Percentiles rank a stretch among this genome's conserved stretches.
Conservation (phyloP, 2,329 filamentous ascomycete genomes). For the Cadophora luteo-olivacea region DNA sequence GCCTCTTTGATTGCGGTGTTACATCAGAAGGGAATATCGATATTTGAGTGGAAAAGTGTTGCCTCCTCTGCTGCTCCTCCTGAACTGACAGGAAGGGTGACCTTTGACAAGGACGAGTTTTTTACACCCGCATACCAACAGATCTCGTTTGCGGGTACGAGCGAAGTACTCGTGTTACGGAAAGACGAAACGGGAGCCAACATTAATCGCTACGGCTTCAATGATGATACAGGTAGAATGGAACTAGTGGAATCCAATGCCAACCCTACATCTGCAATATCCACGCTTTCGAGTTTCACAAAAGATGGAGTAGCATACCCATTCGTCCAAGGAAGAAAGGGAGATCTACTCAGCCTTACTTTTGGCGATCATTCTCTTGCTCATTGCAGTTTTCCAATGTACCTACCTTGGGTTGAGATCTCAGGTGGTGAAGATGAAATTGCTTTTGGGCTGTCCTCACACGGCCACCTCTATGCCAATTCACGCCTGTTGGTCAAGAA, state of each 20-base stretch:
- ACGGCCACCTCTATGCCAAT: slow-evolving; percentile 81
- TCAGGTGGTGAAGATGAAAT: slow-evolving; percentile 36
- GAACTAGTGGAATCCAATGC: slow-evolving; percentile 30
- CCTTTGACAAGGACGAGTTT: slow-evolving; percentile 46
- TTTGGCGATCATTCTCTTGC: slow-evolving; percentile 37
- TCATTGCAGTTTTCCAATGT: slow-evolving; percentile 41
- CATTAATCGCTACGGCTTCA: slow-evolving; percentile 38
- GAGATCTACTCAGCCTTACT: slow-evolving; percentile 41
- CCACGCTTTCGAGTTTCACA: slow-evolving; percentile 38
- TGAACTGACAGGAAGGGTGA: slow-evolving; percentile 48
- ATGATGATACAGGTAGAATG: slow-evolving; percentile 40
- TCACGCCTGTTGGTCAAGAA: slow-evolving; percentile 78
- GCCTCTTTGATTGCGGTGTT: slow-evolving; percentile 75
- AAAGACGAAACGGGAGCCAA: slow-evolving; percentile 26
- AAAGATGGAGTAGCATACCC: slow-evolving; percentile 34
- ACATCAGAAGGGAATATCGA: slow-evolving; percentile 67
- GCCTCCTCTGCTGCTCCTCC: slow-evolving; percentile 57
- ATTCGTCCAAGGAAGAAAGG: slow-evolving; percentile 40
- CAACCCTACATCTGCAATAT: slow-evolving; percentile 29
- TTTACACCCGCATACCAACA: slow-evolving; percentile 36
- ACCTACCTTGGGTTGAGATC: slow-evolving; percentile 45
- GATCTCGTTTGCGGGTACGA: slow-evolving; percentile 38
- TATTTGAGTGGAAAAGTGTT: slow-evolving; percentile 73
- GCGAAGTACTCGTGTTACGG: slow-evolving; percentile 37
- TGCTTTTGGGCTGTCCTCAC: slow-evolving; percentile 69